phyloP scores from a whole-genome alignment of 2,329 filamentous ascomycete species.

The Cercospora sojina region DNA sequence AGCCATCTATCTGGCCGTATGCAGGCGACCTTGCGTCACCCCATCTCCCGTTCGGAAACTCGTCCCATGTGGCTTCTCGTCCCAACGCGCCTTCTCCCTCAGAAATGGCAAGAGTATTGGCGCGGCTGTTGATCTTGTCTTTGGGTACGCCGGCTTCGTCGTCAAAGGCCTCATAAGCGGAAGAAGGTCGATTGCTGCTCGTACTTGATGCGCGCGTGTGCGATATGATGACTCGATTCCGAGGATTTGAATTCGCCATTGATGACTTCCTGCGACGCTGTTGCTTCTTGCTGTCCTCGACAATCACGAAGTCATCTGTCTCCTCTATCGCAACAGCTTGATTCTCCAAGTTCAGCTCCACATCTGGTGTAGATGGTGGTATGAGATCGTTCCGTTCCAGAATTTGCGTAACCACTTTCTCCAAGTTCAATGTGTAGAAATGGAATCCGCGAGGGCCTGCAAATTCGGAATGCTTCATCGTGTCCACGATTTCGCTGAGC shows the following conservation, averaged over 20 bases:
- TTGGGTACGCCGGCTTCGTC: conserved; percentile 74
- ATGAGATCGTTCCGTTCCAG: conserved; percentile 84
- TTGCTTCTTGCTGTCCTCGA: conserved; percentile 51
- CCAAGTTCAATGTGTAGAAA: conserved; percentile 94
- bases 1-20: conserved; percentile 97
- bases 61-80: conserved; percentile 96
- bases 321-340: conserved; percentile 32
- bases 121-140: conserved; percentile 67
- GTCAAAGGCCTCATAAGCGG: conserved; percentile 65
- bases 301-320: conserved; percentile 41
- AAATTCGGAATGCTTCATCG: conserved; percentile 64
- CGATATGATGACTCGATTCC: conserved; percentile 78
- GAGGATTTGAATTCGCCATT: conserved; percentile 77
- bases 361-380: conserved; percentile 47
- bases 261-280: conserved; percentile 62
- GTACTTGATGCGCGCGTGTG: conserved; percentile 58
- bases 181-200: conserved; percentile 48
- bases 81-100: conserved; percentile 88
- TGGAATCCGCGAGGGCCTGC: conserved; percentile 76
- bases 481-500: conserved; percentile 76
- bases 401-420: conserved; percentile 94
- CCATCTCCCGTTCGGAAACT: conserved; percentile 95
- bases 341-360: conserved; percentile 46
- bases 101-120: conserved; percentile 86
- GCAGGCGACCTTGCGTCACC: conserved; percentile 90